Evolutionary conservation across 768 basidiomycete species (phyloP), one percentile per base, ranked within the genome.

Genomic region (Neoboletus magnificus): DNA sequence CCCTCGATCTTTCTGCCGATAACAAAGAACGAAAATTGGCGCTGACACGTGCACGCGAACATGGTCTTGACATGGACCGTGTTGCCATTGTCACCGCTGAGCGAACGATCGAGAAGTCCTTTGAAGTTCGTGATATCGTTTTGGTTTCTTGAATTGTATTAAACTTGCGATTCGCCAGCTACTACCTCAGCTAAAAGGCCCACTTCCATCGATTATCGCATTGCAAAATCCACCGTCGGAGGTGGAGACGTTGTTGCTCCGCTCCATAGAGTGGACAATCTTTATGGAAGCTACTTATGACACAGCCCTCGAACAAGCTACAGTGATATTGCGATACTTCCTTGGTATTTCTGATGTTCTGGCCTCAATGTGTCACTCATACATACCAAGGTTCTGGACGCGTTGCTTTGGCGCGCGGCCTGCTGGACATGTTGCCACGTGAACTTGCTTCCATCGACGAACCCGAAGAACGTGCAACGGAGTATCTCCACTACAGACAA

Each of bases 201-300:
- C 80, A 0, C 72, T 89, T 25, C 86, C 88, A 0, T 82, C 82
- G 1, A 74, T 85, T n/a, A 79, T 84, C 45, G 73, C 76, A 2
- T 62, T 81, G 40, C 86, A 85, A 59, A 76, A 77, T 11, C 76
- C 79, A 1, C 77, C 87, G 0, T 81, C 77, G 1, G 82, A 84
- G 16, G 70, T 72, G 0, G 89, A 93, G 65, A 65, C 73, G 57
- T 68, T 89, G 46, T 76, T 98, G 9, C 78, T 96, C 30, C 83
- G 94, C 20, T 90, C 91, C 0, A 86, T 98, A 47, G 95, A 98
- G 65, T 99, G 96, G 96, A 89, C 95, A 49, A 88, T 84, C 0
- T 89, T 90, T 67, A 76, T 80, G 61, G 81, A 84, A 32, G 73
- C 79, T 6, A 98, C 95, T 1, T 85, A 87, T 58, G 74, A 78